Conservation (phyloP, 202 grass and related monocot genomes). For the Schoenoplectus triqueter region DNA sequence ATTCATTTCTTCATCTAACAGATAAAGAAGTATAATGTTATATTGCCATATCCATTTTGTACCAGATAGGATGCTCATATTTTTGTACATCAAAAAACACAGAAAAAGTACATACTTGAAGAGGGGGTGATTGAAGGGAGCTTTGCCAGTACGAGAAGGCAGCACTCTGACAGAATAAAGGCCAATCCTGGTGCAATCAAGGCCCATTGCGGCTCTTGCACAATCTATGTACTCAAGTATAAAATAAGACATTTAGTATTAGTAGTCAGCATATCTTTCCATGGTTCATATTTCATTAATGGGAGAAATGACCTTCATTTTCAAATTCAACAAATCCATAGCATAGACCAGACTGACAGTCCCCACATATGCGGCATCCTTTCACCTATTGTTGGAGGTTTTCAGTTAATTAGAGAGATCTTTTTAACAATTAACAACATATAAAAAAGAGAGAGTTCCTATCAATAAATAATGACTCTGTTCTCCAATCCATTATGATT, state of each 20-base stretch:
- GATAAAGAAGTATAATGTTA: neutral
- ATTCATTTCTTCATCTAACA: neutral
- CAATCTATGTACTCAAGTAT: constrained; percentile 43
- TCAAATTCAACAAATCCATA: constrained; percentile 35
- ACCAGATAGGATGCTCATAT: neutral
- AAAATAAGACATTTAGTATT: constrained; percentile 2
- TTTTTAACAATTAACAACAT: constrained; percentile 1
- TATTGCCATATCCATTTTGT: neutral
- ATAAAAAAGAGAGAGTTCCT: neutral
- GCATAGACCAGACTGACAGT: constrained; percentile 1
- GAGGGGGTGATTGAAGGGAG: constrained; percentile 57
- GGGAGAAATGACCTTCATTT: constrained; percentile 15
- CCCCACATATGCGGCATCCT: constrained; percentile 27
- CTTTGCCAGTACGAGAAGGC: constrained; percentile 55
- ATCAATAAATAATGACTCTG: neutral
- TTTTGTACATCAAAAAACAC: neutral
- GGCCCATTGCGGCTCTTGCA: constrained; percentile 44
- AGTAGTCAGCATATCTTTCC: neutral
- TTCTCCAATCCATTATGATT: neutral
- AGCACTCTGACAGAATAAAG: constrained; percentile 42
- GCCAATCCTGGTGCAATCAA: constrained; percentile 49
- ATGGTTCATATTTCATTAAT: neutral
- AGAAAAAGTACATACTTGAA: constrained; percentile 43
- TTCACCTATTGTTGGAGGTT: constrained; percentile 16
- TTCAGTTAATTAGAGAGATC: neutral